These are phyloP conservation scores for Uromyces viciae-fabae DNA, from an alignment of 1,284 basidiomycete genomes.

Conservation along the genomic window DNA sequence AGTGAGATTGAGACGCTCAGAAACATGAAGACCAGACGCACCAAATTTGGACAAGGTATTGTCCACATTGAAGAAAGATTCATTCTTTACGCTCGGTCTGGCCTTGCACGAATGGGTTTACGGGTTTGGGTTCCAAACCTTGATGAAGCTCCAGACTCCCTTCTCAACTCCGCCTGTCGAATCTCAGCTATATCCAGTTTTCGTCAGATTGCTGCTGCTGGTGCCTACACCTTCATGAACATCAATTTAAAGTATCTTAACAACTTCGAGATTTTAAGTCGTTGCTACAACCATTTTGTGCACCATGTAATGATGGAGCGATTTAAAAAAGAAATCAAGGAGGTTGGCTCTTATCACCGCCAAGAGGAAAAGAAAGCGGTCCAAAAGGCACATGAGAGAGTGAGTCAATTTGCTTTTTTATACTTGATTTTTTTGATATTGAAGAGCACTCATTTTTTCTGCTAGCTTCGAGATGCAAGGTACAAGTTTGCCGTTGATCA, in stretches of 20 bases:
- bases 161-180: constrained; percentile 4
- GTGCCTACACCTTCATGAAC: neutral
- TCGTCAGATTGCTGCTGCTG: neutral
- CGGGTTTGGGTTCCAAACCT: neutral
- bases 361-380: constrained; percentile 8
- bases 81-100: neutral
- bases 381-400: constrained; percentile 1
- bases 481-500: neutral
- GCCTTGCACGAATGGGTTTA: neutral
- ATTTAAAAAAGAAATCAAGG: neutral
- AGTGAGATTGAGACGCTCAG: neutral
- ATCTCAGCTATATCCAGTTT: neutral
- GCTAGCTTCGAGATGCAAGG: neutral
- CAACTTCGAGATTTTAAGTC: neutral
- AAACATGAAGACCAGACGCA: neutral
- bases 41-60: neutral
- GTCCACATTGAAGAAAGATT: neutral
- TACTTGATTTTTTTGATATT: neutral
- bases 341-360: neutral
- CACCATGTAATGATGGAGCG: neutral
- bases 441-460: neutral
- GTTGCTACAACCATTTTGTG: neutral
- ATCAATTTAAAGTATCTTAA: neutral
- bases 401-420: neutral
- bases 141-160: neutral